A percentile compares a stretch with the other conserved stretches of the same genome.
These are phyloP conservation scores for Annona squamosa DNA, from an alignment of 164 flowering plant species.

Conservation along the genomic window DNA sequence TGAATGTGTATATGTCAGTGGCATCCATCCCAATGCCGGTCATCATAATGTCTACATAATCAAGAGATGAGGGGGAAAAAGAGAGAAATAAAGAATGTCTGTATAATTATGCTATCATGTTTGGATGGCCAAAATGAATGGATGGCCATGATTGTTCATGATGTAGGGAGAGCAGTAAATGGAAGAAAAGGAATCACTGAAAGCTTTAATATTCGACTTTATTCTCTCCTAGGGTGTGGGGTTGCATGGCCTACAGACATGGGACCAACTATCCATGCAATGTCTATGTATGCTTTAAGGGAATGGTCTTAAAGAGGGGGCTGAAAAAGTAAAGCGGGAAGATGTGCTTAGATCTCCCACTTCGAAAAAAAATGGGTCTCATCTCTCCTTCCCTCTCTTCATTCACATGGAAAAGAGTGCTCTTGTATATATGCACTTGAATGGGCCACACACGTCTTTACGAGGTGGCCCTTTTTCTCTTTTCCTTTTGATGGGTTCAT, in stretches of 20 bases:
- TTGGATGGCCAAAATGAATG: constrained; percentile 32
- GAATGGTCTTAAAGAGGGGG: constrained; percentile 69
- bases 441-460: constrained; percentile 8
- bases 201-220: constrained; percentile 28
- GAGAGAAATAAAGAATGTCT: constrained; percentile 30
- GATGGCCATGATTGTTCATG: constrained; percentile 10
- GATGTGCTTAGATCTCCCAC: constrained; percentile 40
- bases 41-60: neutral
- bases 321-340: constrained; percentile 36
- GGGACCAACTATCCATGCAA: constrained; percentile 43
- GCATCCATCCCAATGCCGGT: neutral
- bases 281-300: constrained; percentile 36
- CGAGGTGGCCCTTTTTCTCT: constrained; percentile 12
- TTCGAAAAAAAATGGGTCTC: constrained; percentile 13
- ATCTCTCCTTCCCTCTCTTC: constrained; percentile 22
- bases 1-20: neutral
- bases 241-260: constrained; percentile 29
- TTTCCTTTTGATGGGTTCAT: neutral
- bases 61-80: neutral
- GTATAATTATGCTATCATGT: constrained; percentile 48
- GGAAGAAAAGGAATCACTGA: constrained; percentile 34
- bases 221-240: constrained; percentile 25
- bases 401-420: constrained; percentile 68
- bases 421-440: constrained; percentile 33
- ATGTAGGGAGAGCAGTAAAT: neutral